phyloP scores from a whole-genome alignment of 2,329 filamentous ascomycete species.

The Talaromyces sp. region DNA sequence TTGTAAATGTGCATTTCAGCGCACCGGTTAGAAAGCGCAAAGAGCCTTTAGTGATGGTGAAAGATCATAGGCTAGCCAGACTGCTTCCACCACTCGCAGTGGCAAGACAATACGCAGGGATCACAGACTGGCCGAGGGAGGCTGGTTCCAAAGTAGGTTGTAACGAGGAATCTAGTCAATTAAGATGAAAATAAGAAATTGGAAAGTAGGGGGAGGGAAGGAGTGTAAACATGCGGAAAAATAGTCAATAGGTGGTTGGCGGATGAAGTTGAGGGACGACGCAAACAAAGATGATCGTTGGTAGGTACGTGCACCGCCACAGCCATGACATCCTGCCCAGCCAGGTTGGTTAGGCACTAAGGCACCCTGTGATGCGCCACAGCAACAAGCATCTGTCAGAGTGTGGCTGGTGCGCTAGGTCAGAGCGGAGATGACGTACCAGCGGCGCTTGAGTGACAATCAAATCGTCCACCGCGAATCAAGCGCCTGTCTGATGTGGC shows the following conservation, averaged over 20 bases:
- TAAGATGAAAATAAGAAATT: not conserved
- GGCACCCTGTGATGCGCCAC: not conserved
- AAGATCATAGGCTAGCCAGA: conserved; percentile 15
- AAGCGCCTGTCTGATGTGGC: not conserved
- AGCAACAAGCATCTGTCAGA: not conserved
- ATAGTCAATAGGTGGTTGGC: not conserved
- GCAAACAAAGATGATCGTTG: not conserved
- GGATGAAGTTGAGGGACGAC: not conserved
- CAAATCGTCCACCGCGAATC: conserved; percentile 1
- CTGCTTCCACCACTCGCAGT: conserved; percentile 11
- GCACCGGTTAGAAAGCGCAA: conserved; percentile 24
- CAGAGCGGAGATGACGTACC: not conserved
- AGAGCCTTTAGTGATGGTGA: conserved; percentile 22
- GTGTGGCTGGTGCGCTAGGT: conserved; percentile 8
- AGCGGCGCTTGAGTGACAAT: not conserved
- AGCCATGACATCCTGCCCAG: conserved; percentile 1
- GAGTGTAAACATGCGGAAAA: not conserved
- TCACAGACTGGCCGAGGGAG: not conserved
- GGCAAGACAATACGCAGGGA: conserved; percentile 10
- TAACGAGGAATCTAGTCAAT: not conserved
- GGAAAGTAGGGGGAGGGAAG: not conserved
- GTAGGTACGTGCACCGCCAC: conserved; percentile 11
- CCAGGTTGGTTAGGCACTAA: not conserved
- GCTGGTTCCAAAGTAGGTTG: not conserved
- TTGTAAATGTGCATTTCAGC: conserved; percentile 59